phyloP scores from a whole-genome alignment of 2,329 filamentous ascomycete species.

The Penicillium sp. region DNA sequence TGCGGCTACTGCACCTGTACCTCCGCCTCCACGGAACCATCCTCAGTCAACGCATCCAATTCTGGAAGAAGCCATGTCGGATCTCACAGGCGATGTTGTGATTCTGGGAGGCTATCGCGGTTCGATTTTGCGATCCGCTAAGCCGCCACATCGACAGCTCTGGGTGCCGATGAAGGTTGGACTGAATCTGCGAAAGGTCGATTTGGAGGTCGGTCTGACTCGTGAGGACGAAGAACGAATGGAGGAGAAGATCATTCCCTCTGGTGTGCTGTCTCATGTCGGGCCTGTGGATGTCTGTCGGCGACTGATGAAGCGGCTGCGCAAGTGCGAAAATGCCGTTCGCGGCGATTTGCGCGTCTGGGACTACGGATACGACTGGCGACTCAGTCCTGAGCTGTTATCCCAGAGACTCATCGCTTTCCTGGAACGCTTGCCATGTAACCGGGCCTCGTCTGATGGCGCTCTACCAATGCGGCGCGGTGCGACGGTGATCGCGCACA shows the following conservation, averaged over 20 bases:
- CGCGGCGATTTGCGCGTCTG: slow-evolving; percentile 70
- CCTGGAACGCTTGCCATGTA: slow-evolving; percentile 68
- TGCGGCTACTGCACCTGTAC: slow-evolving; percentile 7
- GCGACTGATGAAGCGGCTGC: slow-evolving; percentile 71
- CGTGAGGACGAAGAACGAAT: slow-evolving; percentile 78
- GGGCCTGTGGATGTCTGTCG: slow-evolving; percentile 86
- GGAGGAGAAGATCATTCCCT: slow-evolving; percentile 75
- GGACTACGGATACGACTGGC: slow-evolving; percentile 94
- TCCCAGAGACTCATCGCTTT: slow-evolving; percentile 68
- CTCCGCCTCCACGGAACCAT: slow-evolving; percentile 21
- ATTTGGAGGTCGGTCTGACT: slow-evolving; percentile 78
- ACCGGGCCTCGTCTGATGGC: slow-evolving; percentile 49
- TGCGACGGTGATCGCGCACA: slow-evolving; percentile 79
- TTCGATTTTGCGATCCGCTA: slow-evolving; percentile 78
- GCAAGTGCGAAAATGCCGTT: slow-evolving; percentile 66
- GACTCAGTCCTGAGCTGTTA: slow-evolving; percentile 72
- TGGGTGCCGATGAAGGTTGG: slow-evolving; percentile 95
- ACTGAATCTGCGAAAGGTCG: slow-evolving; percentile 82
- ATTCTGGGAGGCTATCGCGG: slow-evolving; percentile 87
- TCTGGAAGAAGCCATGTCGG: slow-evolving; percentile 59
- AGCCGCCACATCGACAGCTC: slow-evolving; percentile 75
- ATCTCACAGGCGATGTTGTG: slow-evolving; percentile 77
- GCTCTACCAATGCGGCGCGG: slow-evolving; percentile 51
- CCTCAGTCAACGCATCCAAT: slow-evolving; percentile 36
- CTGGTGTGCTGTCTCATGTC: slow-evolving; percentile 84